A percentile compares a stretch with the other conserved stretches of the same genome.
Evolutionary conservation across 106 monocot genomes (phyloP).

Genomic region (Dioscorea zingiberensis): DNA sequence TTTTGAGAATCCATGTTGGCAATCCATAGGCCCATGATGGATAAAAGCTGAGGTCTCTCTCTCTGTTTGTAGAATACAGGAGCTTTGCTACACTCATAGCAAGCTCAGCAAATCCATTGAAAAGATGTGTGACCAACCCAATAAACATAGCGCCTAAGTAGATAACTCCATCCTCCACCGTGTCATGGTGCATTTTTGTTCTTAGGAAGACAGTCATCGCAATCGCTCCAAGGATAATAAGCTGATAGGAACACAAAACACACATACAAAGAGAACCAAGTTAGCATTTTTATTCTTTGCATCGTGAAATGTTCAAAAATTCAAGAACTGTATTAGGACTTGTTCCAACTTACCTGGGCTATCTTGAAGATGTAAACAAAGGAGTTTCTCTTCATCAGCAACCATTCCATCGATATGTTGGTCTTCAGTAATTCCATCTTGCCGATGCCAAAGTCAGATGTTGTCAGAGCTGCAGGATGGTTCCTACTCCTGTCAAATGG

Average conservation of each 20-base stretch:
- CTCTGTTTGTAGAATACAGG: constrained; percentile 53
- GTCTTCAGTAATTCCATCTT: constrained; percentile 29
- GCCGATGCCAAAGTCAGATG: constrained; percentile 22
- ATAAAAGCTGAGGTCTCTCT: constrained; percentile 24
- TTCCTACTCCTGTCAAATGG: constrained; percentile 32
- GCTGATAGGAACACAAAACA: constrained; percentile 4
- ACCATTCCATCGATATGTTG: constrained; percentile 25
- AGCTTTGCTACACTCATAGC: constrained; percentile 34
- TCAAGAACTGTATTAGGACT: background rate
- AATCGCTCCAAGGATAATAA: constrained; percentile 18
- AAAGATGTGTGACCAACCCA: constrained; percentile 20
- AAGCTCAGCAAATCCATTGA: constrained; percentile 48
- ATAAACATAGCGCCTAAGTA: constrained; percentile 38
- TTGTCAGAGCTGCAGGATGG: constrained; percentile 22
- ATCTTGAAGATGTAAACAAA: constrained; percentile 30
- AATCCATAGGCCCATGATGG: constrained; percentile 30
- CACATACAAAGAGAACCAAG: background rate
- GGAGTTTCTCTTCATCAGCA: constrained; percentile 34
- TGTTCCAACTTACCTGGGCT: constrained; percentile 15
- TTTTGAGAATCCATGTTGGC: constrained; percentile 25
- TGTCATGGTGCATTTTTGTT: constrained; percentile 28
- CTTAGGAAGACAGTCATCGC: constrained; percentile 36
- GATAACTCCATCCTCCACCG: constrained; percentile 34
- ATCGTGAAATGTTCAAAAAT: background rate
- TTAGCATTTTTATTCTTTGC: background rate